Evolutionary conservation across 768 basidiomycete genomes (phyloP).

Genomic region (Chalciporus chontae): DNA sequence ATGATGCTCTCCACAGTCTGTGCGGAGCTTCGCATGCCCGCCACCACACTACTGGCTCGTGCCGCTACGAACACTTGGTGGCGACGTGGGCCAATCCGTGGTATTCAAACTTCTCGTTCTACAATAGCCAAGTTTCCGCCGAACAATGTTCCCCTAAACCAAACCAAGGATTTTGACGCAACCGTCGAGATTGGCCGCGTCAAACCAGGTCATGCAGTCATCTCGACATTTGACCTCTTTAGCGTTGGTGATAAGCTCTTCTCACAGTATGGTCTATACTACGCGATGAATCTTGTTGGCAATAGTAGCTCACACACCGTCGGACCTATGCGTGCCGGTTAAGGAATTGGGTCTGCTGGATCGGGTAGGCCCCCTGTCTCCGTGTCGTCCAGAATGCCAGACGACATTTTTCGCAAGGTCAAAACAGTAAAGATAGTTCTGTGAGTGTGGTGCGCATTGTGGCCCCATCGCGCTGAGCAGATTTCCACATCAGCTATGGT

Average conservation of each 20-base stretch:
- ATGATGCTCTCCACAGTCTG: conserved; percentile 11
- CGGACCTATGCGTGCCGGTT: conserved; percentile 89
- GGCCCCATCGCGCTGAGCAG: background rate
- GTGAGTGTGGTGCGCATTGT: conserved; percentile 38
- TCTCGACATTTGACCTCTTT: conserved; percentile 91
- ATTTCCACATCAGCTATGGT: conserved; percentile 59
- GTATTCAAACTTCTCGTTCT: conserved; percentile 10
- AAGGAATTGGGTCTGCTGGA: conserved; percentile 64
- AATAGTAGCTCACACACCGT: conserved; percentile 61
- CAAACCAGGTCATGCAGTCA: conserved; percentile 79
- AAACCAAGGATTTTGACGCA: conserved; percentile 1
- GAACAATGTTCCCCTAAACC: background rate
- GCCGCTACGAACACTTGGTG: background rate
- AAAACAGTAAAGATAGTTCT: conserved; percentile 80
- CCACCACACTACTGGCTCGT: background rate
- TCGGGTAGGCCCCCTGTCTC: conserved; percentile 41
- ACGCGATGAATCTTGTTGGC: conserved; percentile 28
- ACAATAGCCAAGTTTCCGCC: conserved; percentile 2
- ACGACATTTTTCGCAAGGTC: conserved; percentile 43
- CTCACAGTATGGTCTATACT: background rate
- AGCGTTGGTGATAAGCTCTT: conserved; percentile 74
- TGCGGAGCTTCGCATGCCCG: conserved; percentile 2
- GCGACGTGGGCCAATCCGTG: conserved; percentile 10
- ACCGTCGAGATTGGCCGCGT: conserved; percentile 13
- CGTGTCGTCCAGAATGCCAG: background rate